These are phyloP conservation scores for Apophysomyces trapeziformis DNA, from an alignment of 371 early-diverging fungal genomes.

Conservation along the genomic window DNA sequence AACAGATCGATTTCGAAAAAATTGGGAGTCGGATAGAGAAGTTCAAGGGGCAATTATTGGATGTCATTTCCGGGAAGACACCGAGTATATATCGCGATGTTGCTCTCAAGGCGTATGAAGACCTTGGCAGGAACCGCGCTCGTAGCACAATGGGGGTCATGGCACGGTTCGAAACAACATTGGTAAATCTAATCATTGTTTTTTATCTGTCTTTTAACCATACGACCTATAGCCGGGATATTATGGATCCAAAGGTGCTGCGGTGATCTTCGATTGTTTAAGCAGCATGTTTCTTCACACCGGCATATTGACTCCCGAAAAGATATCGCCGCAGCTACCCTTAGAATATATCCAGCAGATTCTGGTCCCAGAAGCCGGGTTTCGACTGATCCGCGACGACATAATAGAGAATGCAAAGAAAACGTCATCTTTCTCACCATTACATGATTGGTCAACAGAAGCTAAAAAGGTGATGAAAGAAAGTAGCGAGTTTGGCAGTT, in stretches of 20 bases:
- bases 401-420: constrained; percentile 1
- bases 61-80: constrained; percentile 30
- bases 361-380: constrained; percentile 61
- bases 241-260: constrained; percentile 62
- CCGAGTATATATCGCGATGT: constrained; percentile 34
- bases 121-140: constrained; percentile 45
- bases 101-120: constrained; percentile 29
- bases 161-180: constrained; percentile 32
- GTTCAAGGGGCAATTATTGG: constrained; percentile 30
- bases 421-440: not conserved
- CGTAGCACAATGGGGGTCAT: constrained; percentile 38
- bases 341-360: constrained; percentile 67
- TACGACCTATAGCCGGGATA: constrained; percentile 57
- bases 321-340: constrained; percentile 50
- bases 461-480: constrained; percentile 52
- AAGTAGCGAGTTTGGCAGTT: constrained; percentile 55
- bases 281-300: constrained; percentile 41
- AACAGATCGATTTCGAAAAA: constrained; percentile 37
- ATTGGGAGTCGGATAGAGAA: constrained; percentile 28
- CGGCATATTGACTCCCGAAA: constrained; percentile 33
- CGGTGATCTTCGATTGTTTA: constrained; percentile 45
- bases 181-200: constrained; percentile 28
- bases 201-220: not conserved
- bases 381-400: constrained; percentile 61
- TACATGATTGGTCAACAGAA: not conserved